Evolutionary conservation across 768 basidiomycete genomes (phyloP), one percentile per base, ranked within the genome.

Genomic region (Trametes villosa): DNA sequence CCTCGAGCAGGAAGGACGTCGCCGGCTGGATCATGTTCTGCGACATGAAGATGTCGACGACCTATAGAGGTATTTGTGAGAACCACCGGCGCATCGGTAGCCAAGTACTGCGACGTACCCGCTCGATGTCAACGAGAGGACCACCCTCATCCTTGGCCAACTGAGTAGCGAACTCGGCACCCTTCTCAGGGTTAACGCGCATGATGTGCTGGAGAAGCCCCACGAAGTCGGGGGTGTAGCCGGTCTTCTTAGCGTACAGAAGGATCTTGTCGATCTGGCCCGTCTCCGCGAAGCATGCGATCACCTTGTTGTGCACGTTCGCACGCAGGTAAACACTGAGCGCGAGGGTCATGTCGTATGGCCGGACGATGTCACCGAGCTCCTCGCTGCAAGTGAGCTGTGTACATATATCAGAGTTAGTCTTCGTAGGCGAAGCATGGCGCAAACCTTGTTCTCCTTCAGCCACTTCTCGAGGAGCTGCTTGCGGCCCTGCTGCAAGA

Each of bases 21-120:
- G 97, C 97, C 20, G 96, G 96, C 74, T 98, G 97, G 59, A 98
- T 96, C 94, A 98, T 94, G 77, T 98, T 98, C 73, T 97, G 96
- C 0, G 91, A 91, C 94, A 98, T 97, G 81, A 99, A 98, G 68
- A 98, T 97, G 70, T 99, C 97, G 61, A 98, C 95, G 55, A 98
- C 92, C 87, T 91, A n/a, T 11, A 36, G 22, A 3, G 17, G 31
- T 52, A 13, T 46, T 53, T 44, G 46, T 29, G 42, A 45, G 22
- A 2, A 33, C 18, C 33, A 4, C 17, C 18, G 9, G 26, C 5
- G 5, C 40, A 17, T 29, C 34, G 9, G 4, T 17, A 45, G 44
- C n/a, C n/a, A 41, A 8, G 24, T 41, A 31, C 34, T 42, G 13
- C 15, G 27, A 75, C 85, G 60, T 68, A 89, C 96, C 53, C 96